phyloP scores from a whole-genome alignment of 2,329 filamentous ascomycete genomes.

The Bipolaris bicolor region DNA sequence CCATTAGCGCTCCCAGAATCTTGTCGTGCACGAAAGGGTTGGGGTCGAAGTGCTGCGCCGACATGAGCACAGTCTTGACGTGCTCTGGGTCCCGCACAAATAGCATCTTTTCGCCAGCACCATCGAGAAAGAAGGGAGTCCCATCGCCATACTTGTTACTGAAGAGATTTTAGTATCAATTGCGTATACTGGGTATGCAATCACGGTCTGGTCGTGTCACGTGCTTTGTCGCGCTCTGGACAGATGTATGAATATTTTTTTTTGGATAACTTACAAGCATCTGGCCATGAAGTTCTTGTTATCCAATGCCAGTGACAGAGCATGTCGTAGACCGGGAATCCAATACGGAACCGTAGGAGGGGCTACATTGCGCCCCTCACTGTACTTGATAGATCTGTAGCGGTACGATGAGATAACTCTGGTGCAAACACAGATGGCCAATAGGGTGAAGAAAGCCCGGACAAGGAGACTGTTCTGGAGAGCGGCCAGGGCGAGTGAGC shows the following conservation, averaged over 20 bases:
- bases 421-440: slow-evolving; percentile 19
- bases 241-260: not conserved
- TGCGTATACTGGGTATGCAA: not conserved
- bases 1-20: slow-evolving; percentile 25
- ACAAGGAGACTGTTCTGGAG: slow-evolving; percentile 2
- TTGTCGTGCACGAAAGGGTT: slow-evolving; percentile 22
- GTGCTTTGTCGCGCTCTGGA: not conserved
- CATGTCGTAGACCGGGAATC: slow-evolving; percentile 28
- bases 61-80: slow-evolving; percentile 16
- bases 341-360: slow-evolving; percentile 30
- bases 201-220: too few species aligned
- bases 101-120: slow-evolving; percentile 24
- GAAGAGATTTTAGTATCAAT: not conserved
- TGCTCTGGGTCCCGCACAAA: slow-evolving; percentile 22
- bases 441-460: slow-evolving; percentile 11
- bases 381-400: slow-evolving; percentile 18
- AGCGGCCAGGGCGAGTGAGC: not conserved
- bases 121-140: slow-evolving; percentile 25
- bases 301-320: slow-evolving; percentile 19
- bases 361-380: slow-evolving; percentile 8
- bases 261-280: slow-evolving; percentile 16
- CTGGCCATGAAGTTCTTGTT: slow-evolving; percentile 17
- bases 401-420: slow-evolving; percentile 19
- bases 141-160: slow-evolving; percentile 24
- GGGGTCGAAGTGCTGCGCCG: slow-evolving; percentile 19